A percentile compares a stretch with the other conserved stretches of the same genome.
Evolutionary conservation across 768 basidiomycete genomes (phyloP).

Genomic region (Podaxis sp.): DNA sequence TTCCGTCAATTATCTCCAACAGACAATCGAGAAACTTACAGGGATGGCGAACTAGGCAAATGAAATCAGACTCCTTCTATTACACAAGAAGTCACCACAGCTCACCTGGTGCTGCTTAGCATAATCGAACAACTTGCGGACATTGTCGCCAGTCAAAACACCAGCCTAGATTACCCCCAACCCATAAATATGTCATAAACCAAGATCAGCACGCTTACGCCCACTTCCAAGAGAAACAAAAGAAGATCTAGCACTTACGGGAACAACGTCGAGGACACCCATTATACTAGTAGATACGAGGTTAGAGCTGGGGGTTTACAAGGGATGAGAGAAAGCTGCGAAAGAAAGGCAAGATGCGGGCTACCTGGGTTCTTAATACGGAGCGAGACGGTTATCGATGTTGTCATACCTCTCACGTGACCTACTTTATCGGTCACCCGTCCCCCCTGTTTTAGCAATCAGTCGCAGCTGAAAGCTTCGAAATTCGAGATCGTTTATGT

Average conservation of each 20-base stretch:
- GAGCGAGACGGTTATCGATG: slow-evolving; percentile 18
- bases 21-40: slow-evolving; percentile 43
- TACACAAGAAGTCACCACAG: neutral
- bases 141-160: slow-evolving; percentile 93
- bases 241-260: slow-evolving; percentile 47
- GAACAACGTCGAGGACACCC: slow-evolving; percentile 84
- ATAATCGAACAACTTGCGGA: slow-evolving; percentile 93
- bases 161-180: slow-evolving; percentile 61
- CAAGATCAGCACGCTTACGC: neutral
- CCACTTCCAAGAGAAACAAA: neutral
- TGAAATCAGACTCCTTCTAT: neutral
- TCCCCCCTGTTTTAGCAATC: neutral
- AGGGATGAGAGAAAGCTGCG: neutral
- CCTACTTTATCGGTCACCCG: slow-evolving; percentile 10
- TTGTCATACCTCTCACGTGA: slow-evolving; percentile 16
- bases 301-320: neutral
- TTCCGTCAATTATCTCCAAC: neutral
- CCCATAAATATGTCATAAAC: neutral
- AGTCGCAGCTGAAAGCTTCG: neutral
- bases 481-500: neutral
- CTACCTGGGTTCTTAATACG: slow-evolving; percentile 5
- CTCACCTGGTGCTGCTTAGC: slow-evolving; percentile 83
- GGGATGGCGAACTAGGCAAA: slow-evolving; percentile 75
- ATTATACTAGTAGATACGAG: slow-evolving; percentile 33
- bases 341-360: slow-evolving; percentile 11